Evolutionary conservation across 176 grass and related monocot species (phyloP), one percentile per base, ranked within the genome.

Genomic region (Thalia dealbata): DNA sequence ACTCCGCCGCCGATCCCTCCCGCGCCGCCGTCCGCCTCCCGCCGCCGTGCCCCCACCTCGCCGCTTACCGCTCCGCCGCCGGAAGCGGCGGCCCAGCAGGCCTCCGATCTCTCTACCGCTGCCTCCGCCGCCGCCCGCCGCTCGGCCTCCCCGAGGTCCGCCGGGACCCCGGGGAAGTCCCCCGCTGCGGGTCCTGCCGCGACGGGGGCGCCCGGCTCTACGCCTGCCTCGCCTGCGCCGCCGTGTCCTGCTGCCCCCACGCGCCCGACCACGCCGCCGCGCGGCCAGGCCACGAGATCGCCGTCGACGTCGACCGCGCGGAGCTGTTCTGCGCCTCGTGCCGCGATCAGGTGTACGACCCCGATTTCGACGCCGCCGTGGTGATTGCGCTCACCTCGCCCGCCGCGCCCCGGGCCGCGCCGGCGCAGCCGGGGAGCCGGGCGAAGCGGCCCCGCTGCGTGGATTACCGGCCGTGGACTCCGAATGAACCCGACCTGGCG

Each of bases 301-400:
- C 84, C 66, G 89, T 97, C 70, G 93, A 97, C 85, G 80, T 97
- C 14, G 80, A 90, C 74, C 93, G 89, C 21, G 93, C 85, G 26
- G 87, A 97, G 83, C 85, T 97, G 69, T 92, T 90, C 76, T 97
- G 89, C 87, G 81, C 77, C 42, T 83, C 82, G n/a, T 97, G 93
- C 83, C 69, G 69, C 28, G 93, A 97, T 72, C 93, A 92, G 81
- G 78, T 97, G 82, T 97, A 97, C 78, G 93, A 97, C 14, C 82
- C 72, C 25, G 93, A 97, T 30, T 97, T 97, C 79, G 93, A 97
- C 61, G 81, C 86, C 50, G 78, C 85, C 60, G 93, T 97, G 73
- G 79, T 89, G 77, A 76, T 92, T 15, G 84, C 89, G 10, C 89
- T 87, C 15, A 81, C 86, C 29, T 0, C 78, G 1, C 45, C 79